Percentiles rank a stretch among this genome's conserved stretches.
These are phyloP conservation scores for Reutealis trisperma DNA, from an alignment of 345 rosid species.

Conservation along the genomic window DNA sequence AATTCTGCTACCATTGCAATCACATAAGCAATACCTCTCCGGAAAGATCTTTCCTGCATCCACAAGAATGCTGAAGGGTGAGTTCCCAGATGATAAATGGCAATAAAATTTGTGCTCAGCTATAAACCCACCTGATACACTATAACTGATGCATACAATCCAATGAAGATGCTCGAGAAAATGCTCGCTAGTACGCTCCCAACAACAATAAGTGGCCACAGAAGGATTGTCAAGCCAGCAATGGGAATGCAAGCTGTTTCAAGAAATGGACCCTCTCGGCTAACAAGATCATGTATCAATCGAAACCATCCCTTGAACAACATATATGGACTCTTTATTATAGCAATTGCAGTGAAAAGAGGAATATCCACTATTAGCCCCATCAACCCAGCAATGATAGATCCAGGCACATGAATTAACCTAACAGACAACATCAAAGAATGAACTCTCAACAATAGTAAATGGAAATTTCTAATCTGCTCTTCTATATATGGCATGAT, in stretches of 20 bases:
- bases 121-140: slow-evolving; percentile 59
- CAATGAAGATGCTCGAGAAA: slow-evolving; percentile 67
- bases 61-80: slow-evolving; percentile 9
- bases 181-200: slow-evolving; percentile 59
- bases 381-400: slow-evolving; percentile 65
- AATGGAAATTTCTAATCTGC: slow-evolving; percentile 2
- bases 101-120: background rate
- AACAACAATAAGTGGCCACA: slow-evolving; percentile 79
- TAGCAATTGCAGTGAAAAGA: slow-evolving; percentile 59
- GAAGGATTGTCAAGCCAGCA: slow-evolving; percentile 74
- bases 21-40: slow-evolving; percentile 78
- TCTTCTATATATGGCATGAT: background rate
- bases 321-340: slow-evolving; percentile 74
- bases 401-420: slow-evolving; percentile 71
- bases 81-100: slow-evolving; percentile 2
- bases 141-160: slow-evolving; percentile 68
- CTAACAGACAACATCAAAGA: slow-evolving; percentile 38
- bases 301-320: slow-evolving; percentile 77
- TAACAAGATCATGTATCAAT: slow-evolving; percentile 63
- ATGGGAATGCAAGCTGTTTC: slow-evolving; percentile 80
- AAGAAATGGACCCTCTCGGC: slow-evolving; percentile 78
- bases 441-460: background rate
- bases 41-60: slow-evolving; percentile 73
- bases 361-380: slow-evolving; percentile 72
- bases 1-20: slow-evolving; percentile 87